Percentiles rank a stretch among this genome's conserved stretches.
Conservation (phyloP, 495 filamentous ascomycete genomes). For the Corynascus novoguineensis region DNA sequence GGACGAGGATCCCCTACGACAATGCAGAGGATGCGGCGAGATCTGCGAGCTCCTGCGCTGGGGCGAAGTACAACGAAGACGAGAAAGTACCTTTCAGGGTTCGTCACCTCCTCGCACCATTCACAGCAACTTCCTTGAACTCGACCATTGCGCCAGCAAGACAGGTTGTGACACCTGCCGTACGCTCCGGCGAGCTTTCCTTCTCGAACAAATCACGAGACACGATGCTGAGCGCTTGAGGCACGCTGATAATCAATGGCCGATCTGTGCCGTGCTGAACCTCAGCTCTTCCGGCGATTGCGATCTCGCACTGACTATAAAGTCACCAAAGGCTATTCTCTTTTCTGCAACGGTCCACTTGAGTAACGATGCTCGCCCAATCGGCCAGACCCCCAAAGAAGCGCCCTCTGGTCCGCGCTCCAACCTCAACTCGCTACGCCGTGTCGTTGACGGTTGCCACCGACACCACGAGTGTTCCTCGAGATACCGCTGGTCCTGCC, state of each 20-base stretch:
- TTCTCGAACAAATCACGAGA: constrained; percentile 27
- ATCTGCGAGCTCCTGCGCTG: constrained; percentile 28
- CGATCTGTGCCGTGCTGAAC: constrained; percentile 18
- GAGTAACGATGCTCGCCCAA: neutral
- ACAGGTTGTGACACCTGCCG: constrained; percentile 28
- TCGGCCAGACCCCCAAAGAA: constrained; percentile 10
- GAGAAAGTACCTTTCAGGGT: constrained; percentile 16
- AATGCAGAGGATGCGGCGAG: constrained; percentile 26
- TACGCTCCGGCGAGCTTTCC: constrained; percentile 24
- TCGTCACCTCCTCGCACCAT: constrained; percentile 19
- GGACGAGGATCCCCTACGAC: constrained; percentile 22
- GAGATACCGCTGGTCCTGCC: constrained; percentile 27
- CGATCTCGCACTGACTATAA: constrained; percentile 16
- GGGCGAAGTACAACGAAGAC: constrained; percentile 25
- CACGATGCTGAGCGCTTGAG: constrained; percentile 18
- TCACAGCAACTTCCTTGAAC: constrained; percentile 27
- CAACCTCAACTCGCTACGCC: constrained; percentile 21
- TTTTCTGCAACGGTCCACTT: constrained; percentile 22
- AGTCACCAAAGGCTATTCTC: constrained; percentile 1
- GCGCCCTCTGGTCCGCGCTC: constrained; percentile 14
- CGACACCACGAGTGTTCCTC: constrained; percentile 28
- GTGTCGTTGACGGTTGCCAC: constrained; percentile 24
- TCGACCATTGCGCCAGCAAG: constrained; percentile 23
- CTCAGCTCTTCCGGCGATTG: constrained; percentile 17
- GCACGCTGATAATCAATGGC: constrained; percentile 21